Conservation (phyloP, 257 asterid genomes). For the Solanum medicagineum region DNA sequence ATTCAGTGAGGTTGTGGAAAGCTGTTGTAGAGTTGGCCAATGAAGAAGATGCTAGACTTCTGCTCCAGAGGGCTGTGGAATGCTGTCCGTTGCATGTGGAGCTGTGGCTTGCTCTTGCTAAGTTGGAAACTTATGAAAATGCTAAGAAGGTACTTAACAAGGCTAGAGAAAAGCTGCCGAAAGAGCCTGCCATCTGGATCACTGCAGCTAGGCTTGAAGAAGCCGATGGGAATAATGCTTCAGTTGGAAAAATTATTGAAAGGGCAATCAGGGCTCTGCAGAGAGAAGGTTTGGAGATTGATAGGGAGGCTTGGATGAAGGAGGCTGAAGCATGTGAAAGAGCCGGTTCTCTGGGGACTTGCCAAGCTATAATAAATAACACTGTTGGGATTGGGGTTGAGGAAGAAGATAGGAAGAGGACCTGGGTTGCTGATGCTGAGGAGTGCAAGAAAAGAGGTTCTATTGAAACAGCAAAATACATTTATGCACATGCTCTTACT, state of each 20-base stretch:
- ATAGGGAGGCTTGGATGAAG: constrained; percentile 89
- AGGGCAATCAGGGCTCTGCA: constrained; percentile 77
- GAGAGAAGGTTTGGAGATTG: constrained; percentile 80
- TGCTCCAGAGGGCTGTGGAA: constrained; percentile 81
- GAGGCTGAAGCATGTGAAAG: constrained; percentile 95
- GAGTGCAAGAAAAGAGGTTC: constrained; percentile 92
- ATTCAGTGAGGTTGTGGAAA: constrained; percentile 87
- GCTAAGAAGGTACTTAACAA: constrained; percentile 78
- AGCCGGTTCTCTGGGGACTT: constrained; percentile 78
- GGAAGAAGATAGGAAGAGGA: constrained; percentile 89
- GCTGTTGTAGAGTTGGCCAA: constrained; percentile 89
- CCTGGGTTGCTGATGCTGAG: constrained; percentile 98
- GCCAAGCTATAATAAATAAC: constrained; percentile 71
- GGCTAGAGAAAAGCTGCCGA: constrained; percentile 72
- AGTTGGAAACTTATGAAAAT: constrained; percentile 66
- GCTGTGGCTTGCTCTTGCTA: constrained; percentile 86
- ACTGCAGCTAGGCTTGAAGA: constrained; percentile 92
- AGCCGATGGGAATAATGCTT: constrained; percentile 57
- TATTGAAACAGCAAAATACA: constrained; percentile 84
- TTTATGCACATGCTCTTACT: constrained; percentile 70
- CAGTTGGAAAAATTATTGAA: constrained; percentile 71
- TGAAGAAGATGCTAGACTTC: constrained; percentile 65
- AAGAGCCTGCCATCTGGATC: constrained; percentile 89
- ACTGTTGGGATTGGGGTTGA: constrained; percentile 85
- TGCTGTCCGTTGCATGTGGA: constrained; percentile 41